Evolutionary conservation across 371 early-diverging fungal species (phyloP).

Genomic region (Encephalitozoon intestinalis): DNA sequence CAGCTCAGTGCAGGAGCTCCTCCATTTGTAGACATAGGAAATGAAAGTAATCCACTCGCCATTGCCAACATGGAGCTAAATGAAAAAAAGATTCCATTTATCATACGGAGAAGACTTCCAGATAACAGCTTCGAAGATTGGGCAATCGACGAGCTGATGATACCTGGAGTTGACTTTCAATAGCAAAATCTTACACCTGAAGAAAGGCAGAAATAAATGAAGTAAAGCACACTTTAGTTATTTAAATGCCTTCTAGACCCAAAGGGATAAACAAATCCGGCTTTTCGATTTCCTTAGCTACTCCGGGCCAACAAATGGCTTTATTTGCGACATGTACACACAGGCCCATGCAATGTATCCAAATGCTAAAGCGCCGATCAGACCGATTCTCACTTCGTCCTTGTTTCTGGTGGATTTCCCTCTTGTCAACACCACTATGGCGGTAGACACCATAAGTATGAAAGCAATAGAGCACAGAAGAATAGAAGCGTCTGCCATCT

Average conservation of each 20-base stretch:
- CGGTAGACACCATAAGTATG: neutral
- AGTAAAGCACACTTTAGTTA: neutral
- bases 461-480: constrained; percentile 5
- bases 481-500: neutral
- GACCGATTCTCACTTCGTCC: constrained; percentile 31
- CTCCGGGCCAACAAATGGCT: constrained; percentile 45
- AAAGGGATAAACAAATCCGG: neutral
- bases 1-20: constrained; percentile 82
- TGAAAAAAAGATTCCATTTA: constrained; percentile 83
- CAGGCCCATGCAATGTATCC: constrained; percentile 49
- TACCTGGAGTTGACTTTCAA: constrained; percentile 57
- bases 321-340: constrained; percentile 47
- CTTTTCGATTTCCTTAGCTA: neutral
- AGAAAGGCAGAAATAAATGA: neutral
- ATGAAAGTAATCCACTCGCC: constrained; percentile 86
- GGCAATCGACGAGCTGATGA: constrained; percentile 80
- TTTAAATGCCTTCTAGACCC: too few species aligned
- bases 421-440: constrained; percentile 7
- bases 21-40: constrained; percentile 85
- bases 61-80: constrained; percentile 93
- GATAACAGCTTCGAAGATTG: constrained; percentile 93
- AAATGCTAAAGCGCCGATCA: constrained; percentile 40
- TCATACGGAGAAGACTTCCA: constrained; percentile 85
- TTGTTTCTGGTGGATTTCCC: constrained; percentile 1
- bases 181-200: neutral